Percentiles rank a stretch among this genome's conserved stretches.
phyloP scores from a whole-genome alignment of 129 eudicot genomes.

The Saposhnikovia divaricata region DNA sequence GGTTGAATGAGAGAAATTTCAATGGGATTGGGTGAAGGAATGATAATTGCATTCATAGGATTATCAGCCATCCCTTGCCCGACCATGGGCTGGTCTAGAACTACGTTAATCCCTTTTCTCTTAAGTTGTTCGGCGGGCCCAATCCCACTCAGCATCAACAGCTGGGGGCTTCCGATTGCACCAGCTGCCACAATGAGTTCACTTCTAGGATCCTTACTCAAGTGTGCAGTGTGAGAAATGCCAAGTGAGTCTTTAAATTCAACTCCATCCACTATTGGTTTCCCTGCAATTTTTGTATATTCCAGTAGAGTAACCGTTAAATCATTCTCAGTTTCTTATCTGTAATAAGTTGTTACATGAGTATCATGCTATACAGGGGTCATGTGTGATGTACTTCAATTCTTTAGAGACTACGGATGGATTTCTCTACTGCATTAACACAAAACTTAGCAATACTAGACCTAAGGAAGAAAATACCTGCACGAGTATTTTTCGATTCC shows the following conservation, averaged over 20 bases:
- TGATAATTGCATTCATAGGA: slow-evolving; percentile 52
- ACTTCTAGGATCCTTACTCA: slow-evolving; percentile 35
- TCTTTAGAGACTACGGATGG: neutral
- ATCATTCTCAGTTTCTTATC: neutral
- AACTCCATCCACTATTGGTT: slow-evolving; percentile 50
- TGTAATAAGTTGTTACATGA: neutral
- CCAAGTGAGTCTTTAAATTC: slow-evolving; percentile 46
- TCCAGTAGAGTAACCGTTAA: neutral
- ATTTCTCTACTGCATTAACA: neutral
- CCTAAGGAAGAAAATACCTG: neutral
- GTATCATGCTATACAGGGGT: neutral
- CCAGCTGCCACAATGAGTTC: slow-evolving; percentile 77
- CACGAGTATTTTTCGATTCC: neutral
- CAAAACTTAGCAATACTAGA: neutral
- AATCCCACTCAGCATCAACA: slow-evolving; percentile 67
- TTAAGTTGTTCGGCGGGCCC: slow-evolving; percentile 54
- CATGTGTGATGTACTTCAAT: neutral
- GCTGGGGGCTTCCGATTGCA: slow-evolving; percentile 82
- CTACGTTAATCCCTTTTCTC: slow-evolving; percentile 36
- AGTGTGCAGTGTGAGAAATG: slow-evolving; percentile 38
- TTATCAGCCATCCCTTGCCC: slow-evolving; percentile 76
- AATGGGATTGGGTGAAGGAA: slow-evolving; percentile 41
- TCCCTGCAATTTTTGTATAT: slow-evolving; percentile 26
- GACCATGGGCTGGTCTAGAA: slow-evolving; percentile 66
- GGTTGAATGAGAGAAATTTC: slow-evolving; percentile 61